These are phyloP conservation scores for Shiraia bambusicola DNA, from an alignment of 2,329 filamentous ascomycete species.

Conservation along the genomic window DNA sequence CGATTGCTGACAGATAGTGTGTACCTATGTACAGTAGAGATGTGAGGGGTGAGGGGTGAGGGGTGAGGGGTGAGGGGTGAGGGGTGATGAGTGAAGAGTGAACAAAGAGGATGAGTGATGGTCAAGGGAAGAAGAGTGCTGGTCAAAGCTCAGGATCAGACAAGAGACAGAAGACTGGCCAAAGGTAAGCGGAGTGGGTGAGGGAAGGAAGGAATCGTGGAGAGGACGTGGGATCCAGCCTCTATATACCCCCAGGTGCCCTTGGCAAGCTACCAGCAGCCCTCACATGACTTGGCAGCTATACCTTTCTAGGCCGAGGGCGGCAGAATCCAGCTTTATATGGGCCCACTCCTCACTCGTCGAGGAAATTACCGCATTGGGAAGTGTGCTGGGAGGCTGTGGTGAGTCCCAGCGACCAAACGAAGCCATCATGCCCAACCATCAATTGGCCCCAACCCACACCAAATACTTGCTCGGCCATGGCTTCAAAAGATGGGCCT, in stretches of 20 bases:
- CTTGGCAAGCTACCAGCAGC: neutral
- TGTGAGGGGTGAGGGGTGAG: conserved; percentile 15
- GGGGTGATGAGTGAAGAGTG: neutral
- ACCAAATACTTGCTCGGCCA: conserved; percentile 3
- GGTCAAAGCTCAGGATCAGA: conserved; percentile 20
- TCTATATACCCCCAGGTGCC: conserved; percentile 12
- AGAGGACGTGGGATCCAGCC: conserved; percentile 11
- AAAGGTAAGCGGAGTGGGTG: conserved; percentile 11
- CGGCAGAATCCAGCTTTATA: conserved; percentile 10
- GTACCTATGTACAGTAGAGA: conserved; percentile 23
- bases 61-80: conserved; percentile 10
- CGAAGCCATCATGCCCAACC: conserved; percentile 1
- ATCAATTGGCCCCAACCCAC: conserved; percentile 4
- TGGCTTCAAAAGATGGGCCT: conserved; percentile 18
- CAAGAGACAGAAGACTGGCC: conserved; percentile 13
- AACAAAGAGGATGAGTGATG: conserved; percentile 2
- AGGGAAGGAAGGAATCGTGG: conserved; percentile 13
- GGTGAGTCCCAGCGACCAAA: conserved; percentile 3
- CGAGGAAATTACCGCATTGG: neutral
- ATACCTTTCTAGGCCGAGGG: conserved; percentile 5
- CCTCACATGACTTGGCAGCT: conserved; percentile 14
- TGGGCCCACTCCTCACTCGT: conserved; percentile 7
- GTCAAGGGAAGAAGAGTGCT: conserved; percentile 2
- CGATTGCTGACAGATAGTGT: conserved; percentile 15
- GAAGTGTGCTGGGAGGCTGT: neutral